Evolutionary conservation across 805 yeast species (phyloP).

Genomic region (Komagataella populi): DNA sequence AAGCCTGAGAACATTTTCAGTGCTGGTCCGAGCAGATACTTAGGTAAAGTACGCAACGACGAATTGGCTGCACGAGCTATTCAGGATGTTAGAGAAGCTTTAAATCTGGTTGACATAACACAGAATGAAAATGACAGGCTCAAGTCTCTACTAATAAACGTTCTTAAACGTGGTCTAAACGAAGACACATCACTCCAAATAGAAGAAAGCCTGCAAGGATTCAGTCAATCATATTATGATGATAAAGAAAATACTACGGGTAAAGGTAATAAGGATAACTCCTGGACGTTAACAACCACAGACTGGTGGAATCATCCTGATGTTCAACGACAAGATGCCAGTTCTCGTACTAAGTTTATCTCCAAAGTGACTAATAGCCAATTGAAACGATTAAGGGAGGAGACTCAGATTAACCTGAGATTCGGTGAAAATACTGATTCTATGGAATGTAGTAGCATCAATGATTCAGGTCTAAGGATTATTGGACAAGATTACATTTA

Average conservation of each 20-base stretch:
- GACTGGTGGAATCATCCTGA: not conserved
- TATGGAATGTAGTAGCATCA: not conserved
- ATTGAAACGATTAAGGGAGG: not conserved
- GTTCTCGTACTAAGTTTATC: not conserved
- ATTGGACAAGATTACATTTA: not conserved
- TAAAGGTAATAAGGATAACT: not conserved
- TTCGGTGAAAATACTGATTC: not conserved
- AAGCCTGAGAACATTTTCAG: conserved; percentile 23
- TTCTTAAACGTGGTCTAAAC: not conserved
- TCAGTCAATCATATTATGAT: not conserved
- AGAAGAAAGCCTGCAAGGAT: not conserved
- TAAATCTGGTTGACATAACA: conserved; percentile 13
- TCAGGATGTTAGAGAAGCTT: conserved; percentile 37
- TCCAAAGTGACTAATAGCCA: not conserved
- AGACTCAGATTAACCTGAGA: not conserved
- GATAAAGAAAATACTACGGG: not conserved
- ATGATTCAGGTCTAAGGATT: not conserved
- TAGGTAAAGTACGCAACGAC: conserved; percentile 57
- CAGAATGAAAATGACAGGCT: conserved; percentile 7
- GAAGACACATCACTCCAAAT: not conserved
- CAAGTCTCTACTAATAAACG: conserved; percentile 7
- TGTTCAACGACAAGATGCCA: not conserved
- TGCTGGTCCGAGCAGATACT: conserved; percentile 49
- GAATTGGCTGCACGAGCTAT: conserved; percentile 62
- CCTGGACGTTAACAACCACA: not conserved